Conservation (phyloP, 1,139 yeast species). For the Candida sojae region DNA sequence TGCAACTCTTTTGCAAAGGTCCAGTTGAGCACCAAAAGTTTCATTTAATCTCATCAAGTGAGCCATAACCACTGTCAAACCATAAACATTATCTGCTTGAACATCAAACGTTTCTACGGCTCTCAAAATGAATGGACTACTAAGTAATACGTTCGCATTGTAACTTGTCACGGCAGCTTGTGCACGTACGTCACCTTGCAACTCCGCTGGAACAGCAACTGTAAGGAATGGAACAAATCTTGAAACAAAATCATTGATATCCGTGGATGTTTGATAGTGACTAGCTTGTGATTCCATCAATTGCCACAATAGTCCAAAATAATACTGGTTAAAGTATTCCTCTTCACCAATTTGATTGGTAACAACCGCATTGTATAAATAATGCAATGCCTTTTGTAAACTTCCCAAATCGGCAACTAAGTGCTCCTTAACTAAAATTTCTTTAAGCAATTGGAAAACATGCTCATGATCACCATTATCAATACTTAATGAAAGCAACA, state of each 20-base stretch:
- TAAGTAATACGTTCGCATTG: slow-evolving; percentile 24
- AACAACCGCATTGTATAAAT: slow-evolving; percentile 33
- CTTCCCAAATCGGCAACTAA: slow-evolving; percentile 30
- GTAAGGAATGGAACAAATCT: slow-evolving; percentile 28
- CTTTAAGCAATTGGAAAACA: slow-evolving; percentile 40
- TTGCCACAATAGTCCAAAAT: slow-evolving; percentile 35
- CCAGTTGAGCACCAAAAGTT: neutral
- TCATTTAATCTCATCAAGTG: slow-evolving; percentile 19
- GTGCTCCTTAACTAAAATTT: slow-evolving; percentile 35
- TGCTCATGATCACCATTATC: slow-evolving; percentile 39
- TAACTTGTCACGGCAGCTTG: slow-evolving; percentile 12
- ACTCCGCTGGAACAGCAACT: slow-evolving; percentile 9
- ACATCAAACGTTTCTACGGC: slow-evolving; percentile 31
- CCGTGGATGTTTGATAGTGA: slow-evolving; percentile 23
- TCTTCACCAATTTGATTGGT: slow-evolving; percentile 19
- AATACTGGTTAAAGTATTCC: slow-evolving; percentile 24
- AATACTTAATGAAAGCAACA: slow-evolving; percentile 32
- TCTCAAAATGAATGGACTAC: slow-evolving; percentile 31
- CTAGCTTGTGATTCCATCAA: slow-evolving; percentile 37
- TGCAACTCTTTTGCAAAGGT: slow-evolving; percentile 21
- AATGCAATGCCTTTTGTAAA: slow-evolving; percentile 33
- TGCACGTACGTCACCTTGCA: slow-evolving; percentile 9
- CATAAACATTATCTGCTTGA: slow-evolving; percentile 36
- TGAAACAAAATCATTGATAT: slow-evolving; percentile 33
- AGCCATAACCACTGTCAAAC: slow-evolving; percentile 29